A percentile compares a stretch with the other conserved stretches of the same genome.
phyloP scores from a whole-genome alignment of 1,284 basidiomycete genomes.

The Austropuccinia psidii region DNA sequence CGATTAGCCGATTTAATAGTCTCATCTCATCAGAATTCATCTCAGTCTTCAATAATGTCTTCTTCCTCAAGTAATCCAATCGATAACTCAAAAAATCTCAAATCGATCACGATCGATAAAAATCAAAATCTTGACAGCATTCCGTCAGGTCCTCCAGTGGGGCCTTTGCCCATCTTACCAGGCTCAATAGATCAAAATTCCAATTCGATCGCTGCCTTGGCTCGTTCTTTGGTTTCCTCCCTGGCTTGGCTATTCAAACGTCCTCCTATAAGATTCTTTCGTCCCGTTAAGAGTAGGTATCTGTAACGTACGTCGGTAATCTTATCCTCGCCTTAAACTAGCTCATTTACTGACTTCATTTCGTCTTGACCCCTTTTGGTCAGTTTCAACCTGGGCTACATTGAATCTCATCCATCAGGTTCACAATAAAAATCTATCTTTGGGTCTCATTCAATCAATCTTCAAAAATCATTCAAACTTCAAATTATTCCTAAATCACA shows the following conservation, averaged over 20 bases:
- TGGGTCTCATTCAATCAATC: constrained; percentile 7
- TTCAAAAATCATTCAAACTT: constrained; percentile 2
- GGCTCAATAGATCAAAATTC: constrained; percentile 10
- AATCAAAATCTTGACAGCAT: too few species aligned
- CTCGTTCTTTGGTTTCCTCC: constrained; percentile 15
- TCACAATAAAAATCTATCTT: not conserved
- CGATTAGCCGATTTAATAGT: too few species aligned
- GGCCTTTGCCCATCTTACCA: constrained; percentile 19
- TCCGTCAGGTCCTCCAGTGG: constrained; percentile 9
- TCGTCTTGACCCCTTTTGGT: not conserved
- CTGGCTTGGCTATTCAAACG: constrained; percentile 27
- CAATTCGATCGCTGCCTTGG: constrained; percentile 3
- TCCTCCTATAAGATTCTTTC: constrained; percentile 27
- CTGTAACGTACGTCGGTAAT: not conserved
- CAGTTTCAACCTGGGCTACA: constrained; percentile 21
- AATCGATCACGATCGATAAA: too few species aligned
- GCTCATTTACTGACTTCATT: not conserved
- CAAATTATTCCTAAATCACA: constrained; percentile 21
- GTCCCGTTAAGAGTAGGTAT: constrained; percentile 22
- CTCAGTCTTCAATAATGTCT: too few species aligned
- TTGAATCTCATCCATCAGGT: constrained; percentile 9
- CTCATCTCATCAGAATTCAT: too few species aligned
- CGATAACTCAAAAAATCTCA: too few species aligned
- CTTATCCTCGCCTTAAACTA: not conserved
- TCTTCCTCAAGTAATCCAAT: too few species aligned